A percentile compares a stretch with the other conserved stretches of the same genome.
Conservation (phyloP, 1,139 yeast species). For the Protomyces inundatus region DNA sequence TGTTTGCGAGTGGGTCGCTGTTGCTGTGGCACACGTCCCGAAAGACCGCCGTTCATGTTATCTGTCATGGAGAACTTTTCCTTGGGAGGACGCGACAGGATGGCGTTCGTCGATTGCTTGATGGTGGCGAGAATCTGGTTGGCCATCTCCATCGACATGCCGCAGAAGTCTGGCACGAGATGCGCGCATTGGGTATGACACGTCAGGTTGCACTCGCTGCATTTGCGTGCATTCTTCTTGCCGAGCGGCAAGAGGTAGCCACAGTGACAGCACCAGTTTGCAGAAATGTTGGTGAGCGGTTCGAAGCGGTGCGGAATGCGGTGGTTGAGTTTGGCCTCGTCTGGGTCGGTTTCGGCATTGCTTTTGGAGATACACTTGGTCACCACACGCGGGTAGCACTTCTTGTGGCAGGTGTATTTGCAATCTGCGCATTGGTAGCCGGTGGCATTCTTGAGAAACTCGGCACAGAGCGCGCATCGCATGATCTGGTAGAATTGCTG, state of each 20-base stretch:
- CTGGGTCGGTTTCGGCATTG: constrained; percentile 74
- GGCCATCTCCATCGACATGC: constrained; percentile 97
- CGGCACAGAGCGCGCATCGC: constrained; percentile 97
- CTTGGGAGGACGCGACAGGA: constrained; percentile 33
- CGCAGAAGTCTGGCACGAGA: constrained; percentile 94
- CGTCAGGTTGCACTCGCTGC: constrained; percentile 91
- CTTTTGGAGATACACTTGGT: constrained; percentile 93
- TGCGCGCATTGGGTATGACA: constrained; percentile 92
- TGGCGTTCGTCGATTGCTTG: constrained; percentile 50
- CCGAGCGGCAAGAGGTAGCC: constrained; percentile 96
- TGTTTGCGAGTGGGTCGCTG: constrained; percentile 17
- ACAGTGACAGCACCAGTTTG: constrained; percentile 99
- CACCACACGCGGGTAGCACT: constrained; percentile 88
- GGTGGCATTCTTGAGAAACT: constrained; percentile 75
- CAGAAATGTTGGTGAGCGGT: constrained; percentile 83
- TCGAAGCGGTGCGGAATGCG: constrained; percentile 96
- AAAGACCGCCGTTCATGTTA: constrained; percentile 20
- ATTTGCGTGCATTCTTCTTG: constrained; percentile 85
- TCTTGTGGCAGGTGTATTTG: constrained; percentile 86
- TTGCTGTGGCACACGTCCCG: constrained; percentile 1
- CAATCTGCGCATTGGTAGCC: constrained; percentile 97
- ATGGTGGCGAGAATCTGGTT: constrained; percentile 81
- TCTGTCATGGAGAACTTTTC: constrained; percentile 11
- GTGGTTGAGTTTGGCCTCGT: constrained; percentile 87
- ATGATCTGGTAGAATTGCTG: constrained; percentile 92